A percentile compares a stretch with the other conserved stretches of the same genome.
These are phyloP conservation scores for Rhodotorula glutinis DNA, from an alignment of 1,284 basidiomycete genomes.

Conservation along the genomic window DNA sequence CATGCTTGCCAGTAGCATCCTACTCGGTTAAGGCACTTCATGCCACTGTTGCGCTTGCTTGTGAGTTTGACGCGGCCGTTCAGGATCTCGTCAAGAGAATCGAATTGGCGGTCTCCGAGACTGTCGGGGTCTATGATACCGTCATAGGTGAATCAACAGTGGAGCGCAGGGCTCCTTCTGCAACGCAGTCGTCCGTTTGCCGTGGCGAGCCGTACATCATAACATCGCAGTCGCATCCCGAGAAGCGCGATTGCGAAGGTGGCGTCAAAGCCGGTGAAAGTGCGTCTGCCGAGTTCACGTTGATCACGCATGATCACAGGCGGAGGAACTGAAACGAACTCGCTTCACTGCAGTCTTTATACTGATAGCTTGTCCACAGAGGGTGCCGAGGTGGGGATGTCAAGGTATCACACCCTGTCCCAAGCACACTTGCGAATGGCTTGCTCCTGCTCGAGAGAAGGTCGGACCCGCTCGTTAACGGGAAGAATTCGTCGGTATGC, in stretches of 20 bases:
- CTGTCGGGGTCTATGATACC: slow-evolving; percentile 33
- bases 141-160: slow-evolving; percentile 26
- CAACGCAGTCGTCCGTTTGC: slow-evolving; percentile 10
- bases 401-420: slow-evolving; percentile 31
- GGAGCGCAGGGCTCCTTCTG: slow-evolving; percentile 17
- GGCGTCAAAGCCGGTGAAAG: slow-evolving; percentile 23
- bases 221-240: slow-evolving; percentile 27
- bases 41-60: slow-evolving; percentile 34
- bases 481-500: slow-evolving; percentile 26
- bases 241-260: slow-evolving; percentile 15
- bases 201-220: slow-evolving; percentile 26
- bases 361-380: neutral
- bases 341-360: slow-evolving; percentile 8
- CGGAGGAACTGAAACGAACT: too few species aligned
- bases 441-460: too few species aligned
- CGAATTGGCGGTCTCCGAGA: slow-evolving; percentile 5
- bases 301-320: too few species aligned
- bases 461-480: slow-evolving; percentile 33
- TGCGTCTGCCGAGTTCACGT: slow-evolving; percentile 1
- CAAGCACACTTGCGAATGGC: slow-evolving; percentile 23
- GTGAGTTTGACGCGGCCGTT: slow-evolving; percentile 24
- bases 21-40: slow-evolving; percentile 35
- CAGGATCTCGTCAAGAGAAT: slow-evolving; percentile 21
- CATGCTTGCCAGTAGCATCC: slow-evolving; percentile 34
- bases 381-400: slow-evolving; percentile 1